Percentiles rank a stretch among this genome's conserved stretches.
These are phyloP conservation scores for Vickermania spadyakhi DNA, from an alignment of 208 protist genomes.

Conservation along the genomic window DNA sequence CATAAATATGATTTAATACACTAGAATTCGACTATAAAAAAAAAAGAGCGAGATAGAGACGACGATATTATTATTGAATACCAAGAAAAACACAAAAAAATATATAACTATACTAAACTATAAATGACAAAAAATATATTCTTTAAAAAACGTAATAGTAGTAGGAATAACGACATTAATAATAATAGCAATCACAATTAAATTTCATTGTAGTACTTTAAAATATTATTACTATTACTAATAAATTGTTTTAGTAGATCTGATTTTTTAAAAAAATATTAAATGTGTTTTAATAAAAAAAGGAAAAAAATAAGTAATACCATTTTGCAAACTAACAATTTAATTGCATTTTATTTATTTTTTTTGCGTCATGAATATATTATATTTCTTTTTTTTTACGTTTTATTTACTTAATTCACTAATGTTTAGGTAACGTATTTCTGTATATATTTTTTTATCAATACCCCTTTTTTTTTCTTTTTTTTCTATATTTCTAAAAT, in stretches of 20 bases:
- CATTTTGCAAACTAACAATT: constrained; percentile 4
- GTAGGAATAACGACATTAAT: constrained; percentile 1
- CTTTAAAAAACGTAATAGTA: constrained; percentile 1
- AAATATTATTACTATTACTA: not conserved
- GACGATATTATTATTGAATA: not conserved
- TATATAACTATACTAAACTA: constrained; percentile 4
- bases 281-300: too few relatives aligned
- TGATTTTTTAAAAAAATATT: too few relatives aligned
- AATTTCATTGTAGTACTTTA: constrained; percentile 5
- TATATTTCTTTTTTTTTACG: not conserved
- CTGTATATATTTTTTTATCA: not conserved
- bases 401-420: not conserved
- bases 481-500: constrained; percentile 5
- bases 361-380: constrained; percentile 10
- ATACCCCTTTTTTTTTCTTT: constrained; percentile 19
- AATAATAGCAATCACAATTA: not conserved
- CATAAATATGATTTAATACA: constrained; percentile 2
- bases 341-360: not conserved
- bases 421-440: not conserved
- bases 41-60: constrained; percentile 7
- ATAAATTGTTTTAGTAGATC: too few relatives aligned
- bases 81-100: constrained; percentile 7
- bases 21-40: constrained; percentile 1
- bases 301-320: too few relatives aligned
- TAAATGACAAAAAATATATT: not conserved